Base-by-base conservation (phyloP, 2,329 filamentous ascomycete species). In the Dactylellina sp. region DNA sequence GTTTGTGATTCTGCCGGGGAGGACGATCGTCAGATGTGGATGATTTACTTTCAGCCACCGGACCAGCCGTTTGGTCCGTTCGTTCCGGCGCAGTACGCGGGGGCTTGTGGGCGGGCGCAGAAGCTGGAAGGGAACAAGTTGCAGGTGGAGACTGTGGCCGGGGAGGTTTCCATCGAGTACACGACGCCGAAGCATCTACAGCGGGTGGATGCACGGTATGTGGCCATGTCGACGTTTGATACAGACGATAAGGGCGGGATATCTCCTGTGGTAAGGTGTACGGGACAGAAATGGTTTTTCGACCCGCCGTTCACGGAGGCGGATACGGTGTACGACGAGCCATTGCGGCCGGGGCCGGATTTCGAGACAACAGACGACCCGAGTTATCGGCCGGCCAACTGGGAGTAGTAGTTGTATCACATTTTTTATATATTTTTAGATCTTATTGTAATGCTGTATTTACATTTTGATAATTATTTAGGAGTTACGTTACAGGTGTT, bases 261-360 rank as follows among this genome's bases (percentile, higher is more conserved):
- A 18, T 64, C 50, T 32, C 59, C 66, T 5, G 52, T 53, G 24
- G 66, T 55, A 9, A 57, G 25, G 52, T 72, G 66, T 55, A 72
- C 66, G 24, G 44, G 50, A n/a, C 52, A 64, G 53, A 72, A 72
- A 18, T 72, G 66, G 66, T 57, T 64, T 37, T 64, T 64, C 12
- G 52, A 63, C 32, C 66, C 66, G 2, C 50, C 59, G 52, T 72
- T 72, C 47, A 24, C 37, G 14, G n/a, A 46, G 39, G 64, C 22
- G 12, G 12, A 24, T 32, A 68, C 63, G 25, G 39, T 53, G 42
- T 52, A 42, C 59, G 24, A 24, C 18, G 61, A 65, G 24, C 39
- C n/a, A 16, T 9, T 4, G 28, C 5, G 4, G 28, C 9, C 28
- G 28, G 5, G 5, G 4, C 28, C 28, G 9, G 5, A 32, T 32